phyloP scores from a whole-genome alignment of 2,329 filamentous ascomycete species.

The Neophaeococcomyces mojaviensis region DNA sequence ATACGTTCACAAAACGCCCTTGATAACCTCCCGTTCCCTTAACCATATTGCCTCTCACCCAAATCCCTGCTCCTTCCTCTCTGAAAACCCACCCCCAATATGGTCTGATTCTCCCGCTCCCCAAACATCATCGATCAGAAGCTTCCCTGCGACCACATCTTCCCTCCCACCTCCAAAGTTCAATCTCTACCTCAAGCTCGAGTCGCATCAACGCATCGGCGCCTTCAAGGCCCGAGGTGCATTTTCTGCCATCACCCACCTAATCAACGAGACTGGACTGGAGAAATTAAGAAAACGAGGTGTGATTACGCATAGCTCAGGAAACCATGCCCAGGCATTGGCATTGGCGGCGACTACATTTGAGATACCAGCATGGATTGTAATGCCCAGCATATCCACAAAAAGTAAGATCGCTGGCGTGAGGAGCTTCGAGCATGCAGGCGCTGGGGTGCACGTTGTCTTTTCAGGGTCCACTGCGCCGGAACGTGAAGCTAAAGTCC shows the following conservation, averaged over 20 bases:
- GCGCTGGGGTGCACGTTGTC: constrained; percentile 52
- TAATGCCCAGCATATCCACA: constrained; percentile 83
- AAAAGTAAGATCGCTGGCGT: constrained; percentile 85
- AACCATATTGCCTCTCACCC: constrained; percentile 66
- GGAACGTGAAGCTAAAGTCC: constrained; percentile 73
- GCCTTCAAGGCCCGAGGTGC: constrained; percentile 90
- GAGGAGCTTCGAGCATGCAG: constrained; percentile 53
- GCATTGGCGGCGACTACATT: constrained; percentile 72
- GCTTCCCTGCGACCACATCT: neutral
- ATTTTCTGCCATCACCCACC: constrained; percentile 70
- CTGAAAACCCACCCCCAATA: constrained; percentile 15
- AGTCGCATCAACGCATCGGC: constrained; percentile 83
- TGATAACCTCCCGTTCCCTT: constrained; percentile 71
- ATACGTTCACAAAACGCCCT: constrained; percentile 75
- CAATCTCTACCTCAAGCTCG: constrained; percentile 86
- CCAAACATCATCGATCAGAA: constrained; percentile 39
- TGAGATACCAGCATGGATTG: constrained; percentile 71
- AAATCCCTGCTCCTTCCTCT: constrained; percentile 35
- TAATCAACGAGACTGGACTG: constrained; percentile 57
- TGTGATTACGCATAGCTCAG: constrained; percentile 72
- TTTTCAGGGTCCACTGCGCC: constrained; percentile 74
- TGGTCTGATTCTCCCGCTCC: constrained; percentile 26
- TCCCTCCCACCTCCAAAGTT: constrained; percentile 46
- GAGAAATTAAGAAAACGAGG: constrained; percentile 57
- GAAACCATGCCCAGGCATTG: constrained; percentile 91